Conservation (phyloP, 2,329 filamentous ascomycete genomes). For the Colletotrichum agaves region DNA sequence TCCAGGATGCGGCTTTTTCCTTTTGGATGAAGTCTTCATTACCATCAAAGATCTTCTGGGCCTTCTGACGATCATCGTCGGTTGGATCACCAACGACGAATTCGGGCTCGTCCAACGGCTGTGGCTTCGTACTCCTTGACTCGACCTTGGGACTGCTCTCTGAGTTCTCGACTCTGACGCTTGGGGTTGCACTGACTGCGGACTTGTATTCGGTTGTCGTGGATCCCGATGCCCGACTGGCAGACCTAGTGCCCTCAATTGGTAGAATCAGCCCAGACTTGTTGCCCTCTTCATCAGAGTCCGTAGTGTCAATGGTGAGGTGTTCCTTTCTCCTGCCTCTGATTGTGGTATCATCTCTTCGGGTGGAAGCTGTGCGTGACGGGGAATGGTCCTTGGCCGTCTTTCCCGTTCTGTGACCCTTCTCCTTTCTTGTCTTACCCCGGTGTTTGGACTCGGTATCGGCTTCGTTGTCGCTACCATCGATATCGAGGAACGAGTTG, state of each 20-base stretch:
- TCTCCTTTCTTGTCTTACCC: constrained; percentile 24
- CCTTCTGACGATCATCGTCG: constrained; percentile 79
- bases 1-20: constrained; percentile 85
- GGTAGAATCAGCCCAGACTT: constrained; percentile 54
- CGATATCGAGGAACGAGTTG: constrained; percentile 63
- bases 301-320: constrained; percentile 44
- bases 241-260: constrained; percentile 51
- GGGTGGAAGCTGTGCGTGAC: not conserved
- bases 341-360: constrained; percentile 23
- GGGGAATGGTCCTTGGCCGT: constrained; percentile 30
- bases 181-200: constrained; percentile 49
- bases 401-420: constrained; percentile 10
- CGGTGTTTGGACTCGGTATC: constrained; percentile 44
- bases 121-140: constrained; percentile 51
- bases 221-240: constrained; percentile 49
- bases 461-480: constrained; percentile 60
- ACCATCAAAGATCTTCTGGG: constrained; percentile 85
- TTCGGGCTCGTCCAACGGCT: constrained; percentile 67
- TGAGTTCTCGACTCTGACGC: constrained; percentile 55
- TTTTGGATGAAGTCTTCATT: constrained; percentile 84
- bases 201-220: constrained; percentile 54
- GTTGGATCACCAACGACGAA: constrained; percentile 68
- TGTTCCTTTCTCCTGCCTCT: constrained; percentile 31
- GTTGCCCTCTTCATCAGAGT: constrained; percentile 48
- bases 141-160: constrained; percentile 52